Evolutionary conservation across 306 rosid genomes (phyloP), one percentile per base, ranked within the genome.

Genomic region (Ceratonia siliqua): DNA sequence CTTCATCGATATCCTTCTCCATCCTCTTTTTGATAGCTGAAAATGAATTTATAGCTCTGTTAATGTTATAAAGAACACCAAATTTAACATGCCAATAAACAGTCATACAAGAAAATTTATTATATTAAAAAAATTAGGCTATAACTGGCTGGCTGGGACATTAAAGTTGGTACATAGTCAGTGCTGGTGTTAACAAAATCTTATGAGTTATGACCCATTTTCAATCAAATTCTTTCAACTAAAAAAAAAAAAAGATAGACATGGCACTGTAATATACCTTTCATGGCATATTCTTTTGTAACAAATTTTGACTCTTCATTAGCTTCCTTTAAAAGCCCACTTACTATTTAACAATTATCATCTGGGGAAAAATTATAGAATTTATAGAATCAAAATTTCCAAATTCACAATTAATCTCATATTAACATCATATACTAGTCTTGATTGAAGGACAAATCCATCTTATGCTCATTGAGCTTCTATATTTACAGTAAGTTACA

Each of bases 1-100:
- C 98, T 84, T 94, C 98, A 84, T 94, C 98, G 54, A 91, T 88
- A 82, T 91, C 98, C 75, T 87, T 94, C 78, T 94, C 98, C 98
- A 94, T 94, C 75, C 94, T 93, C 88, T 91, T 94, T 75, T 91
- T 94, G 79, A 94, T 91, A 58, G 87, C 98, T 94, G 92, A 85
- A 79, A 78, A 41, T 61, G 69, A 81, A 28, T 76, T 48, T 55
- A 73, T 48, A 65, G 14, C 25, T 46, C 32, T 17, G 53, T 71
- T 35, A 75, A 57, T 48, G 49, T 57, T 67, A 33, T 15, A 61
- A 41, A 17, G 49, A 62, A 38, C 25, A 49, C 49, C 30, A 65
- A 66, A 50, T 74, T 43, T 74, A 53, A 64, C 41, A 50, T 20
- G 8, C 61, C 53, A 25, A 10, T 22, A 15, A n/a, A 41, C 20